A percentile compares a stretch with the other conserved stretches of the same genome.
Evolutionary conservation across 352 stramenopile species (phyloP).

Genomic region (Pythium aristosporum): DNA sequence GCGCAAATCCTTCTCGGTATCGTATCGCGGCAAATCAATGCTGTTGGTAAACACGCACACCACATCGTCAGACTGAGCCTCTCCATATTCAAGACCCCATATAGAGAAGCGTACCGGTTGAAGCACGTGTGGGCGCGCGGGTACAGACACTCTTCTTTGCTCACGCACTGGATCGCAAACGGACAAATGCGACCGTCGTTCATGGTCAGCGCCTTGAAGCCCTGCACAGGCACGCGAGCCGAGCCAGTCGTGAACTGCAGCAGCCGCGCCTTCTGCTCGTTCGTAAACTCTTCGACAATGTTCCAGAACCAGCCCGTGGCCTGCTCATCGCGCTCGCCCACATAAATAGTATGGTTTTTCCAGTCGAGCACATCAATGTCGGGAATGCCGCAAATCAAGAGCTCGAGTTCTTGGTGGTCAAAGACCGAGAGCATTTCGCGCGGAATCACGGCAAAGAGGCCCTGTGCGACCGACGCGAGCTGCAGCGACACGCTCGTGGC

Average conservation of each 20-base stretch:
- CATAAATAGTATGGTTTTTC: conserved; percentile 97
- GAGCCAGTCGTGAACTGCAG: conserved; percentile 98
- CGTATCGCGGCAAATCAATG: conserved; percentile 77
- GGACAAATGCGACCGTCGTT: conserved; percentile 86
- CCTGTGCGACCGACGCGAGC: conserved; percentile 94
- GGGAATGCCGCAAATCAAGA: conserved; percentile 97
- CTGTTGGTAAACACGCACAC: conserved; percentile 26
- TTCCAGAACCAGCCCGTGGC: conserved; percentile 98
- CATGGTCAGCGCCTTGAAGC: conserved; percentile 87
- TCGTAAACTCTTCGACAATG: conserved; percentile 91
- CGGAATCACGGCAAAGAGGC: conserved; percentile 97
- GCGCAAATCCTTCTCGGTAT: conserved; percentile 71
- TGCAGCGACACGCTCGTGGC: conserved; percentile 79
- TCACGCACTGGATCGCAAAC: conserved; percentile 87
- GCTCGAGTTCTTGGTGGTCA: conserved; percentile 95
- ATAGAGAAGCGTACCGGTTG: conserved; percentile 53
- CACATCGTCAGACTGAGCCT: not conserved
- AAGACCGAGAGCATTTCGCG: conserved; percentile 94
- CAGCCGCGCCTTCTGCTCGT: conserved; percentile 95
- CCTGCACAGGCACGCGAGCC: conserved; percentile 90
- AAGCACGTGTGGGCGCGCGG: conserved; percentile 85
- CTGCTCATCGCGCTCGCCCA: conserved; percentile 79
- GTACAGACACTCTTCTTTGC: conserved; percentile 77
- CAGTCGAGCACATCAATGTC: conserved; percentile 97
- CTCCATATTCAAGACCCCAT: too few species aligned